Evolutionary conservation across 805 yeast species (phyloP), one percentile per base, ranked within the genome.

Genomic region (Schwanniomyces vanrijiae): DNA sequence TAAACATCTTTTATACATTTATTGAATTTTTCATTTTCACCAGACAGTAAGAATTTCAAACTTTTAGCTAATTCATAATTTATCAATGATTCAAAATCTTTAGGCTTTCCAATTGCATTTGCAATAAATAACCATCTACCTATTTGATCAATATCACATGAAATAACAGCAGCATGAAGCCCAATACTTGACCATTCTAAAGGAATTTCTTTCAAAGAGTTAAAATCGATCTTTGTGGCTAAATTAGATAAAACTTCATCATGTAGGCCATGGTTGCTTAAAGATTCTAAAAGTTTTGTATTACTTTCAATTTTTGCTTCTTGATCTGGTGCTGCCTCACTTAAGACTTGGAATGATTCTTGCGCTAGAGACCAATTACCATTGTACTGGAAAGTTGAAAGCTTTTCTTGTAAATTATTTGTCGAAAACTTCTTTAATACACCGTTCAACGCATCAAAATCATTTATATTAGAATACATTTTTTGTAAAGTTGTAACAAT

Each of bases 401-500:
- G 77, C 59, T 89, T 88, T 50, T 90, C 91, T n/a, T 81, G 78
- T 38, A 90, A 67, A 52, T 82, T 81, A 35, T 82, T 80, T 0
- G 86, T 78, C 0, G 96, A 82, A 55, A 88, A 85, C 49, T 77
- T 77, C 49, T 88, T 83, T 47, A 91, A 68, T 4, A 89, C 82
- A 19, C 99, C 99, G 60, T 88, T 91, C 26, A 94, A 73, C 0
- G 96, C 84, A 69, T 94, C 99, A 31, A 84, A 77, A 59, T 95
- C 99, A 56, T 90, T 92, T 42, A 94, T 81, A 47, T 82, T 86
- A 6, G 96, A 85, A 62, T 94, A 94, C 71, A 91, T 87, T 22
- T 78, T 76, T 55, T 89, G 90, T n/a, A 94, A 65, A 4, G 83
- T 75, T 1, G 70, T 61, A 19, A 74, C 75, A 56, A 68, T 71